Evolutionary conservation across 352 stramenopile species (phyloP), one percentile per base, ranked within the genome.

Genomic region (Phytopythium sindhum): DNA sequence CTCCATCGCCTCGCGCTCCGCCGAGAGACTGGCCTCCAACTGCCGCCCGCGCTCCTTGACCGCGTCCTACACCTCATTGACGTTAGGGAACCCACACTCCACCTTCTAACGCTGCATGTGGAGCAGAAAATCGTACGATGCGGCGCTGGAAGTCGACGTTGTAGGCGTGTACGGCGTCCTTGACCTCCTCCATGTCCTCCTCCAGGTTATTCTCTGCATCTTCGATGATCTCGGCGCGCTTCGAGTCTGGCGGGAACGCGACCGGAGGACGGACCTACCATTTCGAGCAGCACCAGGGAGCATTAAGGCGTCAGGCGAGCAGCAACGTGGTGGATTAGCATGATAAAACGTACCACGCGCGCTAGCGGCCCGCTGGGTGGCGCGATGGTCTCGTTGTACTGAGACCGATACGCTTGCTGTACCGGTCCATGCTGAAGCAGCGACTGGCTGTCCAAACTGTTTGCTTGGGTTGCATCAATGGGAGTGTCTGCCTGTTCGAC

Each of bases 131-230:
- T 52, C 81, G 26, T 77, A 92, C 81, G 33, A 97, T 84, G 14
- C 88, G 85, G 15, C 72, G 70, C 57, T 96, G 79, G 57, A 97
- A 91, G 58, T 95, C 84, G 33, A 91, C 65, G 61, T 97, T 97
- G 71, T 91, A 89, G 23, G 79, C 75, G 64, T 91, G 81, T 35
- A 92, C 89, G 1, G 82, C 81, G 7, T 70, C 69, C 72, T 97
- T 79, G 56, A 97, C 75, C 66, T 90, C 84, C 44, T 89, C 73
- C 81, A 97, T 93, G 64, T 95, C 83, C 17, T 86, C 60, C 45
- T 90, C 84, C 10, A 96, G 69, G 19, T 92, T 75, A 48, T 82
- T 74, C 55, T 96, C 86, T 0, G 77, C 85, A 62, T 84, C 70
- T 50, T 91, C 85, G 35, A 93, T 92, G 19, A 84, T 61, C 57